Conservation (phyloP, 306 rosid species). For the Lagenaria siceraria region DNA sequence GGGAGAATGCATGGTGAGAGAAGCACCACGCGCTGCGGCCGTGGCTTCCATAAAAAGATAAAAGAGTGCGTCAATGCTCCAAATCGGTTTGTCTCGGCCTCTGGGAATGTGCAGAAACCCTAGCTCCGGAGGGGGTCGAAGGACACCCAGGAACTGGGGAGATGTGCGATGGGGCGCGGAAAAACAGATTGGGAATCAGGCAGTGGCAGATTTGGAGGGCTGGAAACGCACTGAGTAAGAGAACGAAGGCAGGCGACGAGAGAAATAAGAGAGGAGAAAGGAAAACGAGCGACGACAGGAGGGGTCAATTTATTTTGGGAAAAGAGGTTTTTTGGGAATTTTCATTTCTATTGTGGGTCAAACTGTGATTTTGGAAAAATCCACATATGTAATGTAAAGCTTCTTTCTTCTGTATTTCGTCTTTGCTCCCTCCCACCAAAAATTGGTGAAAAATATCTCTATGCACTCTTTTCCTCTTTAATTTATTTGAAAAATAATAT, state of each 20-base stretch:
- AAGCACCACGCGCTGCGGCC: slow-evolving; percentile 49
- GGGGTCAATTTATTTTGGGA: background rate
- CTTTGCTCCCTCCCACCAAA: too few relatives aligned
- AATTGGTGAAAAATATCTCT: too few relatives aligned
- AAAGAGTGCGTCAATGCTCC: slow-evolving; percentile 13
- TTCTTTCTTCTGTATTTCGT: background rate
- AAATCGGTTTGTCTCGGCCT: background rate
- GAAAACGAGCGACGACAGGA: background rate
- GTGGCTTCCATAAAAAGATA: slow-evolving; percentile 62
- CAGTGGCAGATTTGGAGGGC: background rate
- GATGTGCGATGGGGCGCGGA: background rate
- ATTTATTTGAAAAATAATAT: too few relatives aligned
- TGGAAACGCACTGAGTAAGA: background rate
- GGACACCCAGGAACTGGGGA: background rate
- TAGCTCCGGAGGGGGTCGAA: background rate
- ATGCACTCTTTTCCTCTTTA: too few relatives aligned
- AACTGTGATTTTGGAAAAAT: background rate
- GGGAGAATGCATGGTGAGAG: slow-evolving; percentile 40
- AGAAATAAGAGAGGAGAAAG: background rate
- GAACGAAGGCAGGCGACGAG: background rate
- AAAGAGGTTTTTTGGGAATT: background rate
- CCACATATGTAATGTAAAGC: background rate
- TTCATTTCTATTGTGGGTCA: background rate
- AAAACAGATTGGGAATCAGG: background rate
- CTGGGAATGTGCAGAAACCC: slow-evolving; percentile 7